A percentile compares a stretch with the other conserved stretches of the same genome.
These are phyloP conservation scores for Zopfochytrium polystomum DNA, from an alignment of 371 early-diverging fungal genomes.

Conservation along the genomic window DNA sequence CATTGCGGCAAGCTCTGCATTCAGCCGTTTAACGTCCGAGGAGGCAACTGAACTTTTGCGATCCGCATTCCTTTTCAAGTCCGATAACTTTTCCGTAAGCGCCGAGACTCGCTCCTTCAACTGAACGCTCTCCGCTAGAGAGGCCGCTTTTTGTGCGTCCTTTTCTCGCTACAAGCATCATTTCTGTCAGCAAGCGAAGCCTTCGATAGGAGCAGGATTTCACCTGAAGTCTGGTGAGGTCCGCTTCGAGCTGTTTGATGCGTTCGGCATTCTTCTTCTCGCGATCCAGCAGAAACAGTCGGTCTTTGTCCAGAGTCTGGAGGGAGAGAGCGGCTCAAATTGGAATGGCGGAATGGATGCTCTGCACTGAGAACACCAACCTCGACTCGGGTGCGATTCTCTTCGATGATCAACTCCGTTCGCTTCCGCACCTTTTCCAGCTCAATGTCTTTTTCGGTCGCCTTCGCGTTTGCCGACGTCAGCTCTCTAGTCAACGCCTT, in stretches of 20 bases:
- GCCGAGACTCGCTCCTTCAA: too few relatives aligned
- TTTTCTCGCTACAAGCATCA: too few relatives aligned
- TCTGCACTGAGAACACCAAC: neutral
- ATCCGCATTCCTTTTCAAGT: too few relatives aligned
- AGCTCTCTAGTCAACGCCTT: constrained; percentile 28
- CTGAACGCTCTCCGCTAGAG: too few relatives aligned
- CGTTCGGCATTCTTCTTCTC: constrained; percentile 34
- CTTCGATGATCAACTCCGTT: constrained; percentile 8
- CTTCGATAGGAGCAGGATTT: too few relatives aligned
- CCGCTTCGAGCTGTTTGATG: constrained; percentile 25
- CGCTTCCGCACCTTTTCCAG: constrained; percentile 8
- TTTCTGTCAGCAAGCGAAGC: too few relatives aligned
- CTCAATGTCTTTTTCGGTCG: constrained; percentile 21
- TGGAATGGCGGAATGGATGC: neutral
- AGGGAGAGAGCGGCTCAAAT: neutral
- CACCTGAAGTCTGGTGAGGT: constrained; percentile 12
- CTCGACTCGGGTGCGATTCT: neutral
- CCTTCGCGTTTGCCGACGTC: constrained; percentile 3
- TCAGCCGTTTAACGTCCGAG: too few relatives aligned
- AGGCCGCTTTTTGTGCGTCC: too few relatives aligned
- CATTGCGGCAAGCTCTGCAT: too few relatives aligned
- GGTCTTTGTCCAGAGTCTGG: constrained; percentile 49
- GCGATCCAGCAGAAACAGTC: constrained; percentile 43
- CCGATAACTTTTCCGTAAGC: too few relatives aligned
- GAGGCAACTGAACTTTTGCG: too few relatives aligned